phyloP scores from a whole-genome alignment of 495 filamentous ascomycete genomes.

The Talaromyces liani region DNA sequence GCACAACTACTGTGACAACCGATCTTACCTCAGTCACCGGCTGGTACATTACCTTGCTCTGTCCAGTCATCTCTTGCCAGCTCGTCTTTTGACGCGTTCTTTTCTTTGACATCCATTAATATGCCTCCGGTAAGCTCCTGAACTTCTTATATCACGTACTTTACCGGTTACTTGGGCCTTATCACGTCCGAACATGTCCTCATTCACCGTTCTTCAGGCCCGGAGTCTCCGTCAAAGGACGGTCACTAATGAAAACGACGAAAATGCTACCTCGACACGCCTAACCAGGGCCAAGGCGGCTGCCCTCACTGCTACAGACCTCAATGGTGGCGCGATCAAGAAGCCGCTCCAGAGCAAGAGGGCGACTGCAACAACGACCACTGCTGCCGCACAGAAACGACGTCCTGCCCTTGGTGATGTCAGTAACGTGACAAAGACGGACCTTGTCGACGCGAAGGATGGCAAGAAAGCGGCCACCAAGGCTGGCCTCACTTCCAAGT shows the following conservation, averaged over 20 bases:
- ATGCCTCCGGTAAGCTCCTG: slow-evolving; percentile 40
- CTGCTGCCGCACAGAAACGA: slow-evolving; percentile 44
- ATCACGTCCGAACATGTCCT: slow-evolving; percentile 5
- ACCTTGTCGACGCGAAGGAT: slow-evolving; percentile 49
- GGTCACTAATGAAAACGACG: slow-evolving; percentile 86
- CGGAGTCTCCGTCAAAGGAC: slow-evolving; percentile 55
- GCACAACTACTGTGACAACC: slow-evolving; percentile 19
- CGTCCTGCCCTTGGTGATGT: slow-evolving; percentile 84
- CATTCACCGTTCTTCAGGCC: slow-evolving; percentile 28
- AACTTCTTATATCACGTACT: slow-evolving; percentile 8
- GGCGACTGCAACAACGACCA: slow-evolving; percentile 45
- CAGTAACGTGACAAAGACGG: slow-evolving; percentile 84
- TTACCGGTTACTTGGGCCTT: slow-evolving; percentile 1
- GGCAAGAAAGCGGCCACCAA: slow-evolving; percentile 64
- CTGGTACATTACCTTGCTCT: slow-evolving; percentile 5
- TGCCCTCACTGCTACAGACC: slow-evolving; percentile 49
- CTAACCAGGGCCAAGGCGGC: slow-evolving; percentile 90
- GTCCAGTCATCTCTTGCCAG: slow-evolving; percentile 16
- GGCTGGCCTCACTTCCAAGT: slow-evolving; percentile 66
- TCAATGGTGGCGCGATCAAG: slow-evolving; percentile 53
- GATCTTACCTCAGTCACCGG: neutral
- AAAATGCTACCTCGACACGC: slow-evolving; percentile 73
- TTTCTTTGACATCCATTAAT: slow-evolving; percentile 14
- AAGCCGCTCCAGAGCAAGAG: slow-evolving; percentile 73
- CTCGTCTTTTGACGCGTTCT: slow-evolving; percentile 23